phyloP scores from a whole-genome alignment of 2,329 filamentous ascomycete species.

The Hypoxylon sp. region DNA sequence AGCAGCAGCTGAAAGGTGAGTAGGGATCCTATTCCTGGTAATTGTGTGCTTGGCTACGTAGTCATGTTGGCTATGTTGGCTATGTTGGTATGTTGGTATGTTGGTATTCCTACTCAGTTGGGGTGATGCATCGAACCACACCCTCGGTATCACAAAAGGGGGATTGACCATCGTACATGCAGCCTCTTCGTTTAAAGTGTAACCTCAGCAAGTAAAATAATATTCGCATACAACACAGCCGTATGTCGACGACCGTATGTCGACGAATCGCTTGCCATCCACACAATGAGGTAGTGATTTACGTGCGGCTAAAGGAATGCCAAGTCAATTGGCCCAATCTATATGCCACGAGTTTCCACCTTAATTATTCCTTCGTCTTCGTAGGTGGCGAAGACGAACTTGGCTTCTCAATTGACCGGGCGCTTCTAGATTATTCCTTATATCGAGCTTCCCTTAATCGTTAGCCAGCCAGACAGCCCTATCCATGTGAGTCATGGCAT shows the following conservation, averaged over 20 bases:
- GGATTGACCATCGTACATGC: neutral
- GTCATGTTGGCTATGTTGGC: neutral
- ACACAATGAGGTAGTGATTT: conserved; percentile 17
- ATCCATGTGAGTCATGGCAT: no score
- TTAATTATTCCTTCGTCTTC: no score
- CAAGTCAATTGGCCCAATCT: neutral
- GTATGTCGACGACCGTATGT: conserved; percentile 31
- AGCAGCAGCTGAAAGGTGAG: neutral
- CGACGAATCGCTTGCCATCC: conserved; percentile 17
- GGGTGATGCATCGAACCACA: conserved; percentile 6
- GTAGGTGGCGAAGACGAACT: neutral
- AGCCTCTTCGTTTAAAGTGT: conserved; percentile 7
- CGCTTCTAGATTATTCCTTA: no score
- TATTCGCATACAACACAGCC: conserved; percentile 12
- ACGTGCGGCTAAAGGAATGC: neutral
- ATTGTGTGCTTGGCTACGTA: neutral
- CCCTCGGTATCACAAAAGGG: conserved; percentile 2
- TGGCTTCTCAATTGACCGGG: no score
- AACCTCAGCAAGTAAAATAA: neutral
- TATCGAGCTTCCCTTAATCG: no score
- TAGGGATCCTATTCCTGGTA: neutral
- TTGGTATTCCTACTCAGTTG: neutral
- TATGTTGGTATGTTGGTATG: neutral
- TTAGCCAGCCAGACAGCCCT: no score
- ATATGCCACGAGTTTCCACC: neutral